Evolutionary conservation across 2,329 filamentous ascomycete species (phyloP), one percentile per base, ranked within the genome.

Genomic region (Aspergillus novofumigatus): DNA sequence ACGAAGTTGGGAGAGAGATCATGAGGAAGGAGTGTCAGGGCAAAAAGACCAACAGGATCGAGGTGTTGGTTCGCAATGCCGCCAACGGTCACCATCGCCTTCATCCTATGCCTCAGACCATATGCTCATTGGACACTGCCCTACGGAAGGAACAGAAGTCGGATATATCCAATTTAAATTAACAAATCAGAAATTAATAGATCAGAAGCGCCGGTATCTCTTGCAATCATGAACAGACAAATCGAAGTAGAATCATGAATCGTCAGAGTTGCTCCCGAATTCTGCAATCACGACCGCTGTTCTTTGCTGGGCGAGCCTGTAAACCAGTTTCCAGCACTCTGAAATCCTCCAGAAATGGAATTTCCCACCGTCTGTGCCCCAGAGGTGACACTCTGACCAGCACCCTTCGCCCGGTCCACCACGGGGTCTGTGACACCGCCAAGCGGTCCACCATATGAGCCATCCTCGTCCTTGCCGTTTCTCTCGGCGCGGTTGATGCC

Each of bases 21-120:
- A 86, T 71, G 32, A 87, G 72, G 67, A 86, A 86, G 1, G 81
- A n/a, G n/a, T n/a, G n/a, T n/a, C n/a, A n/a, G n/a, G n/a, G n/a
- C n/a, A n/a, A n/a, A n/a, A n/a, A 83, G 3, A 86, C 80, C 50
- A 74, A 61, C 64, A 85, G 77, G 70, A 86, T 85, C 50, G 82
- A 78, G 11, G 86, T 74, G 42, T 84, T 86, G 4, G 84, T 86
- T 59, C 79, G 76, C 20, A 86, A 77, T 0, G 81, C 81, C 63
- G 80, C 82, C 55, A 85, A 85, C 59, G 21, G 86, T 86, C 11
- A 32, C 29, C 6, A 4, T 14, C 29, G 1, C 6, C 32, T 38
- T 17, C 32, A 38, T 38, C 32, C 2, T 6, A 14, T 7, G 2
- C 14, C 5, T 17, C 32, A 17, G 32, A 38, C 14, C 32, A 2